Conservation (phyloP, 257 asterid species). For the Verbascum thapsus region DNA sequence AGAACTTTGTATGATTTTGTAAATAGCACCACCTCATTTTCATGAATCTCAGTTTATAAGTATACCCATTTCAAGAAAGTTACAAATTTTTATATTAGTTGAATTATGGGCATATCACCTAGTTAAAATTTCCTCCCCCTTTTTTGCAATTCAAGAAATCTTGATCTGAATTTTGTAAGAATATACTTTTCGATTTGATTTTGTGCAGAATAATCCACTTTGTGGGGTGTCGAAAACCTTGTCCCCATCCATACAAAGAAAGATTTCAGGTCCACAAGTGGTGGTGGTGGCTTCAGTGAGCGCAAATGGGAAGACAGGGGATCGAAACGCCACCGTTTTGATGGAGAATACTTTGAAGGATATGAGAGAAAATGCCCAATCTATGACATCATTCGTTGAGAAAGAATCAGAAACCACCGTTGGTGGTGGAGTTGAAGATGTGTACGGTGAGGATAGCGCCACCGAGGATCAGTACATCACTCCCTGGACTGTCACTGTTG, state of each 20-base stretch:
- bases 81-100: not conserved
- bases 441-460: conserved; percentile 85
- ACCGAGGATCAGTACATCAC: conserved; percentile 71
- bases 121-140: not conserved
- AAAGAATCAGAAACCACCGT: conserved; percentile 41
- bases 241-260: conserved; percentile 52
- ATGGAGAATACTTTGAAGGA: conserved; percentile 57
- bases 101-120: not conserved
- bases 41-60: conserved; percentile 4
- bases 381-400: conserved; percentile 31
- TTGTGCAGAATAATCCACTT: conserved; percentile 63
- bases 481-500: conserved; percentile 75
- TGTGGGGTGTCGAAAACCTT: conserved; percentile 61
- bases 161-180: conserved; percentile 7
- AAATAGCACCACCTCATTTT: no score
- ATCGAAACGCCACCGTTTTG: conserved; percentile 71
- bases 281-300: conserved; percentile 58
- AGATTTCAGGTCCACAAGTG: conserved; percentile 46
- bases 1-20: no score
- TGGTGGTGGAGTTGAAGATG: conserved; percentile 73
- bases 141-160: conserved; percentile 10
- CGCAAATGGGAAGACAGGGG: conserved; percentile 71
- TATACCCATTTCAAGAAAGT: conserved; percentile 22
- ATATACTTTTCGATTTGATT: not conserved
- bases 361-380: conserved; percentile 45